These are phyloP conservation scores for Yarrowia osloensis DNA, from an alignment of 805 yeast species.

Conservation along the genomic window DNA sequence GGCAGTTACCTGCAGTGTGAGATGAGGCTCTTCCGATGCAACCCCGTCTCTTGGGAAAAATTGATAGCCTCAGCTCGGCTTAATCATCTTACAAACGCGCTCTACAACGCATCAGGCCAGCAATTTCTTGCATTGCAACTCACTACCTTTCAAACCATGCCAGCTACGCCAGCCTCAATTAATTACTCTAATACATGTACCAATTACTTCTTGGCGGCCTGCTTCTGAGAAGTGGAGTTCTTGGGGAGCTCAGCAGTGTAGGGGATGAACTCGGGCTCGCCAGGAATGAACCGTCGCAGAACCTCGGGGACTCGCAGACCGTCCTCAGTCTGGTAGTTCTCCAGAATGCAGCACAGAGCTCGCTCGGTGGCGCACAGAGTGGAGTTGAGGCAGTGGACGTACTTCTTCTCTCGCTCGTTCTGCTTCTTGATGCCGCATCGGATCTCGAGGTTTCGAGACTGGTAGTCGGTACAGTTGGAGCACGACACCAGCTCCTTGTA, in stretches of 20 bases:
- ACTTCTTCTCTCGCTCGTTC: constrained; percentile 93
- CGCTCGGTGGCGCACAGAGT: constrained; percentile 98
- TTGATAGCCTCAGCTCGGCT: too few species aligned
- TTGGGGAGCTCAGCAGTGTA: constrained; percentile 88
- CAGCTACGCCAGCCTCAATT: not conserved
- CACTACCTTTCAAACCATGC: too few species aligned
- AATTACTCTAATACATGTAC: not conserved
- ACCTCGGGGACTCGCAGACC: constrained; percentile 94
- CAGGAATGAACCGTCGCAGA: constrained; percentile 93
- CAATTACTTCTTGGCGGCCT: constrained; percentile 26
- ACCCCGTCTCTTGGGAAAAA: too few species aligned
- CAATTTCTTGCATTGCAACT: too few species aligned
- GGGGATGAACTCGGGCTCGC: constrained; percentile 96
- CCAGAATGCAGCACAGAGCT: constrained; percentile 94
- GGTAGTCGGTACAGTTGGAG: constrained; percentile 99
- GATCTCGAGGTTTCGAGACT: constrained; percentile 96
- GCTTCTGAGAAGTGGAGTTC: constrained; percentile 47
- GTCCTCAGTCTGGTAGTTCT: constrained; percentile 96
- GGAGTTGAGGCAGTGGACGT: constrained; percentile 97
- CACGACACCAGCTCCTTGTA: constrained; percentile 97
- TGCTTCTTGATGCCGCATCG: constrained; percentile 97
- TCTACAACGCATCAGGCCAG: too few species aligned
- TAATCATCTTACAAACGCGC: too few species aligned
- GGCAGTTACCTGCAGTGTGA: too few species aligned
- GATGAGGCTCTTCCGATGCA: too few species aligned